Evolutionary conservation across 805 yeast species (phyloP).

Genomic region (Yamadazyma paraphyllophila): DNA sequence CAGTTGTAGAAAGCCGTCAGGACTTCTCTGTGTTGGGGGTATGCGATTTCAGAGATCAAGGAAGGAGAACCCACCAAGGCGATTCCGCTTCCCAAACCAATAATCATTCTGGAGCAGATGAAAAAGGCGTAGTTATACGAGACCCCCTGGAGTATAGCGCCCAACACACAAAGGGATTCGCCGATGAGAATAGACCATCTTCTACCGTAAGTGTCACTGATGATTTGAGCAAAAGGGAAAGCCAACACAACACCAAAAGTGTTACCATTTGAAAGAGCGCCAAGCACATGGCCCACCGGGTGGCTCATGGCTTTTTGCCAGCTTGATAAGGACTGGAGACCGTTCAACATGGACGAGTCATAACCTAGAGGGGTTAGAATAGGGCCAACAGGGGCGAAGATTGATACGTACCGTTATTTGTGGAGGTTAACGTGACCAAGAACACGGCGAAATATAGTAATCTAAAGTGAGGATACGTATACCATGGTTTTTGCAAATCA

Average conservation of each 20-base stretch:
- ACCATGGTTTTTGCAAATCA: conserved; percentile 23
- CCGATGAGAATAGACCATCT: conserved; percentile 27
- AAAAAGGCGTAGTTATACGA: conserved; percentile 35
- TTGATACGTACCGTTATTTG: conserved; percentile 36
- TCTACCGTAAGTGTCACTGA: conserved; percentile 41
- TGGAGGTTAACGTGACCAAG: conserved; percentile 42
- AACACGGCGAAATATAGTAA: conserved; percentile 34
- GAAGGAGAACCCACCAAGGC: conserved; percentile 45
- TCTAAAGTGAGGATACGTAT: conserved; percentile 33
- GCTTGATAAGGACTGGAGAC: conserved; percentile 42
- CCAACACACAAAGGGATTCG: conserved; percentile 23
- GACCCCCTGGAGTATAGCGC: conserved; percentile 35
- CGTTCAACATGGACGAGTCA: conserved; percentile 51
- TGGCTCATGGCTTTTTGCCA: conserved; percentile 45
- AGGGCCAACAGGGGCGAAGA: too few species aligned
- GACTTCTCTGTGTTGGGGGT: conserved; percentile 44
- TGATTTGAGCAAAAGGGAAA: conserved; percentile 23
- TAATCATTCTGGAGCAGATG: conserved; percentile 43
- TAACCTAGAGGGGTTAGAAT: conserved; percentile 16
- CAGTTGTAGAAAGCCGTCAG: conserved; percentile 46
- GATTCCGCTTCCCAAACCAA: conserved; percentile 46
- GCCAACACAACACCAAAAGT: conserved; percentile 39
- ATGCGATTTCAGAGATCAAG: conserved; percentile 49
- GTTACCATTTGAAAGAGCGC: conserved; percentile 41
- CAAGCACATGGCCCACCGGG: conserved; percentile 30